These are phyloP conservation scores for Aspergillus panamensis DNA, from an alignment of 495 filamentous ascomycete genomes.

Conservation along the genomic window DNA sequence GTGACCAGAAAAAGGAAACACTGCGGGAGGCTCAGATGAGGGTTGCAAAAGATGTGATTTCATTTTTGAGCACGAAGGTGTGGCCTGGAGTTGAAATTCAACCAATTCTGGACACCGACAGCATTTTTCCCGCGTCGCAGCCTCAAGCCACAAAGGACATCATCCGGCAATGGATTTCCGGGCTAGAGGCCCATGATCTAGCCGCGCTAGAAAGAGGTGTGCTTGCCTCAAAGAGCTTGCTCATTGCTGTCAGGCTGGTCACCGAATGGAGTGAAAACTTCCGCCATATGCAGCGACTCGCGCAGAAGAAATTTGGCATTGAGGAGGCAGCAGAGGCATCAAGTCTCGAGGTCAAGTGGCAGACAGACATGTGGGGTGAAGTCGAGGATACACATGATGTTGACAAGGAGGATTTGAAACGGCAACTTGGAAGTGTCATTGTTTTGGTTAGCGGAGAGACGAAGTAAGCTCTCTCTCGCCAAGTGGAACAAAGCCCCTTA, in stretches of 20 bases:
- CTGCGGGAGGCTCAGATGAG: conserved; percentile 71
- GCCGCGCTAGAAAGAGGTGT: conserved; percentile 80
- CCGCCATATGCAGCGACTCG: conserved; percentile 34
- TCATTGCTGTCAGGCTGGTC: conserved; percentile 71
- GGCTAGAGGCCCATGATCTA: conserved; percentile 70
- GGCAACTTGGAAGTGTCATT: conserved; percentile 85
- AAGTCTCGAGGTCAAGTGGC: conserved; percentile 84
- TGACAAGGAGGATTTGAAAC: conserved; percentile 81
- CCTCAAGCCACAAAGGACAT: conserved; percentile 67
- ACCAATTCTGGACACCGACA: conserved; percentile 68
- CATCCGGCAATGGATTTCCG: conserved; percentile 73
- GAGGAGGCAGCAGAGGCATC: conserved; percentile 70
- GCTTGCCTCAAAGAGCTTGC: conserved; percentile 79
- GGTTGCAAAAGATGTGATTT: conserved; percentile 62
- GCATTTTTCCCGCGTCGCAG: conserved; percentile 69
- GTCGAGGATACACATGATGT: conserved; percentile 99
- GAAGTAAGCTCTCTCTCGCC: conserved; percentile 17
- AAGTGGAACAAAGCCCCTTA: no score
- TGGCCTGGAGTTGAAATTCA: conserved; percentile 81
- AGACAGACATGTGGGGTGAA: conserved; percentile 88
- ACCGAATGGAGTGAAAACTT: conserved; percentile 86
- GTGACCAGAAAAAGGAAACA: conserved; percentile 39
- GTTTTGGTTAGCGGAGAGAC: conserved; percentile 65
- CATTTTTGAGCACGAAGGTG: conserved; percentile 64
- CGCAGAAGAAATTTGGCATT: conserved; percentile 43